These are phyloP conservation scores for Volvariella surrecta DNA, from an alignment of 1,284 basidiomycete species.

Conservation along the genomic window DNA sequence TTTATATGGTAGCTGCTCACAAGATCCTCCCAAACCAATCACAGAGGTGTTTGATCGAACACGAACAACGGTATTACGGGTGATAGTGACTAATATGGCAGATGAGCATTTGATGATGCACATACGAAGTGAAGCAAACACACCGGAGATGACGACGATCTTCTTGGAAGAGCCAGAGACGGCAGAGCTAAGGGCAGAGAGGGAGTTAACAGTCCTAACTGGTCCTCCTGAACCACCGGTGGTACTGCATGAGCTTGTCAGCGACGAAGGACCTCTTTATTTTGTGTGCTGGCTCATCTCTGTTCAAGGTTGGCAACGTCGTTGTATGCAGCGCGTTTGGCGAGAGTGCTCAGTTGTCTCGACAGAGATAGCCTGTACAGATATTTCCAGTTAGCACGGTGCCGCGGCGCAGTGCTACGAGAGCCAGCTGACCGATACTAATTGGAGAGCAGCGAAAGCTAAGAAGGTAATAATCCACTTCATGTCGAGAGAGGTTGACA, in stretches of 20 bases:
- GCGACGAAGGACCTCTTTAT: background rate
- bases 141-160: slow-evolving; percentile 36
- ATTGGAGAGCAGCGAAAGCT: slow-evolving; percentile 20
- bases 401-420: background rate
- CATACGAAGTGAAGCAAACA: slow-evolving; percentile 5
- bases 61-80: slow-evolving; percentile 30
- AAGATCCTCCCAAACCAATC: slow-evolving; percentile 22
- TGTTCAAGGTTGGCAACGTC: slow-evolving; percentile 34
- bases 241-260: slow-evolving; percentile 20
- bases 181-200: slow-evolving; percentile 32
- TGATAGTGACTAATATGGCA: slow-evolving; percentile 25
- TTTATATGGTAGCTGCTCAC: slow-evolving; percentile 12
- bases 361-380: background rate
- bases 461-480: slow-evolving; percentile 23
- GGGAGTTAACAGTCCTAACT: slow-evolving; percentile 31
- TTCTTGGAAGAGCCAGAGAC: slow-evolving; percentile 33
- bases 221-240: slow-evolving; percentile 36
- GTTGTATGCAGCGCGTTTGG: slow-evolving; percentile 23
- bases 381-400: background rate
- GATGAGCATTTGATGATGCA: background rate
- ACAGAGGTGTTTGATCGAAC: slow-evolving; percentile 37
- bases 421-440: slow-evolving; percentile 21
- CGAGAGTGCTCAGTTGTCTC: slow-evolving; percentile 18
- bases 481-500: no score
- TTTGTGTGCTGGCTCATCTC: slow-evolving; percentile 14